Percentiles rank a stretch among this genome's conserved stretches.
These are phyloP conservation scores for Mychonastes homosphaera DNA, from an alignment of 139 green algal genomes.

Conservation along the genomic window DNA sequence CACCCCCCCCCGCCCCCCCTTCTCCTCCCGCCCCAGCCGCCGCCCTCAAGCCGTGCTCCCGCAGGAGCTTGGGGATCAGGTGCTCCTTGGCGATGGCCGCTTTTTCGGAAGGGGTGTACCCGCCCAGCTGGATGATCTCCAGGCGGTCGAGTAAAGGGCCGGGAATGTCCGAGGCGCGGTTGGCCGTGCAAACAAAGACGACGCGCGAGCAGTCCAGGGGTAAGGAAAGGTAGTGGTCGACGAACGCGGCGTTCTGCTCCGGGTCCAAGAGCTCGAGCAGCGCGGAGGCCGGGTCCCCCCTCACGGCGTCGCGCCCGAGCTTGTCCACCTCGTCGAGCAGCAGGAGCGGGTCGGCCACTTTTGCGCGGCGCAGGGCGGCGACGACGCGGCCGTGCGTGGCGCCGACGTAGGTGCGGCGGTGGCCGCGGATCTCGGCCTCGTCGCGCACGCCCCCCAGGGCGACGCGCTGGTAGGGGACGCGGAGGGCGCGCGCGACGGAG, in stretches of 20 bases:
- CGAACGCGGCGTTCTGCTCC: conserved; percentile 86
- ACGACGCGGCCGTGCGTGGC: conserved; percentile 79
- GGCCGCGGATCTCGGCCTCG: conserved; percentile 84
- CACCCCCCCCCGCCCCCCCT: too few species aligned
- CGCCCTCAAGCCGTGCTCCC: conserved; percentile 47
- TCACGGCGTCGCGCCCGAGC: conserved; percentile 31
- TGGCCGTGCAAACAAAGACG: conserved; percentile 90
- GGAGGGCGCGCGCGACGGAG: conserved; percentile 52
- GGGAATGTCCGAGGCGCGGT: conserved; percentile 69
- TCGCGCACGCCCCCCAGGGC: conserved; percentile 80
- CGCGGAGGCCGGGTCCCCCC: conserved; percentile 39
- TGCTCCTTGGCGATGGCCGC: conserved; percentile 73
- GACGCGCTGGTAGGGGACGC: conserved; percentile 41
- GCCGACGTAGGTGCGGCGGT: conserved; percentile 89
- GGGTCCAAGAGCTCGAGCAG: conserved; percentile 91
- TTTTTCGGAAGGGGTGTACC: conserved; percentile 90
- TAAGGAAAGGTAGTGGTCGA: conserved; percentile 91
- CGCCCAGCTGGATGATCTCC: conserved; percentile 60
- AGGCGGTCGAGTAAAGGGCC: conserved; percentile 84
- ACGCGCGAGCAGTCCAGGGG: conserved; percentile 84
- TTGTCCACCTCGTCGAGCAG: conserved; percentile 98
- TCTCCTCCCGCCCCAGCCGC: conserved; percentile 9
- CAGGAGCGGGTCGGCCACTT: conserved; percentile 79
- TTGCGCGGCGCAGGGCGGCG: conserved; percentile 28
- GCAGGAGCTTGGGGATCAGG: conserved; percentile 50